phyloP scores from a whole-genome alignment of 345 rosid genomes.

The Odontarrhena argentea region DNA sequence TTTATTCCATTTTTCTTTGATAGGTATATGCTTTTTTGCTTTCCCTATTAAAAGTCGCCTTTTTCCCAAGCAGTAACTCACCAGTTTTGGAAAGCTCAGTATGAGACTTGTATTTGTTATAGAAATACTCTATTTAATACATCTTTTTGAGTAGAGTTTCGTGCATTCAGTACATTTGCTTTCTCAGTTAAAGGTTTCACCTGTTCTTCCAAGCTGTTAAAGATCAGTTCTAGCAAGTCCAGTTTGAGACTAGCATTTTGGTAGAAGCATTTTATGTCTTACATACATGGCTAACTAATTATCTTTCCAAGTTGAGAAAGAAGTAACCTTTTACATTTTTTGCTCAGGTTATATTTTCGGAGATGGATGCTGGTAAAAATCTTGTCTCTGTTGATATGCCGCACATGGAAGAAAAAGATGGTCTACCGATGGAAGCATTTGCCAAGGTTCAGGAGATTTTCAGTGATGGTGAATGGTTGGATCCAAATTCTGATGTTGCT shows the following conservation, averaged over 20 bases:
- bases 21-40: background rate
- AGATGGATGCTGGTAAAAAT: constrained; percentile 57
- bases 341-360: constrained; percentile 71
- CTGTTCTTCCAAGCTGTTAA: background rate
- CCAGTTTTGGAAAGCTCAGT: background rate
- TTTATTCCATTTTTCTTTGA: background rate
- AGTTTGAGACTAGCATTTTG: background rate
- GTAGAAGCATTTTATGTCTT: constrained; percentile 5
- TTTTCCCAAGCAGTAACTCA: background rate
- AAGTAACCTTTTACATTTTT: constrained; percentile 38
- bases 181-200: background rate
- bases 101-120: background rate
- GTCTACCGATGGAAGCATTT: constrained; percentile 69
- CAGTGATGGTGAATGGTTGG: constrained; percentile 60
- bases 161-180: constrained; percentile 31
- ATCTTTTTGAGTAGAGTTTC: constrained; percentile 26
- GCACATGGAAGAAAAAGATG: constrained; percentile 59
- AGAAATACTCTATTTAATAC: constrained; percentile 1
- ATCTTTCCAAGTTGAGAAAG: constrained; percentile 24
- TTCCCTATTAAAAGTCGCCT: background rate
- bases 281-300: background rate
- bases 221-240: background rate
- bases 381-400: constrained; percentile 53
- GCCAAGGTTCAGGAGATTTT: constrained; percentile 65
- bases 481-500: constrained; percentile 56